Evolutionary conservation across 2,329 filamentous ascomycete species (phyloP).

Genomic region (Chalaropsis ovoidea): DNA sequence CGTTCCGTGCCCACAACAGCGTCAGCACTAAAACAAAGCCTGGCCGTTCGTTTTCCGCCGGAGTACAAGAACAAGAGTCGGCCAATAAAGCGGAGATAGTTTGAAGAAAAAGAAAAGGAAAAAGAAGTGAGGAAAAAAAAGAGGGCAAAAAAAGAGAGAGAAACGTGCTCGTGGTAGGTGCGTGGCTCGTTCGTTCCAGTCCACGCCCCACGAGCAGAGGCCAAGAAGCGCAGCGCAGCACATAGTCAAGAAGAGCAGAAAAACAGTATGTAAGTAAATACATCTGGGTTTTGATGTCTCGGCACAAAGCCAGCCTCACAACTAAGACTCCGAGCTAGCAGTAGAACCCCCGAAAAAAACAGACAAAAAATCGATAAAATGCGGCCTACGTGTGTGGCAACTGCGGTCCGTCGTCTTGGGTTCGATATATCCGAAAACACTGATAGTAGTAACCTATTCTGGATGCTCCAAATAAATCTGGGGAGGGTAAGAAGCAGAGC

Average conservation of each 20-base stretch:
- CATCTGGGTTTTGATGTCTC: neutral
- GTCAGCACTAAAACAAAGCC: slow-evolving; percentile 11
- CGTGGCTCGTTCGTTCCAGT: neutral
- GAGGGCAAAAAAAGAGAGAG: neutral
- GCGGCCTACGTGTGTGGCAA: neutral
- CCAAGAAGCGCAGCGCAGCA: neutral
- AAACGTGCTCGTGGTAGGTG: neutral
- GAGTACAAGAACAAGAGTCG: neutral
- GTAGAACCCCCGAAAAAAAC: neutral
- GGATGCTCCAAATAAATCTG: neutral
- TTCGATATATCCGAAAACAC: neutral
- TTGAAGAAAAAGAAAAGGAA: slow-evolving; percentile 11
- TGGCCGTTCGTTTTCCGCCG: slow-evolving; percentile 11
- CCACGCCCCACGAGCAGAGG: neutral
- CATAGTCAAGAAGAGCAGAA: neutral
- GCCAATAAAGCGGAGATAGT: slow-evolving; percentile 1
- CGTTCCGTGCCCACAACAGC: neutral
- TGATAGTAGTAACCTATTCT: neutral
- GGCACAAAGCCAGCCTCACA: neutral
- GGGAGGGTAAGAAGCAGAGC: neutral
- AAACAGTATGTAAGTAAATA: neutral
- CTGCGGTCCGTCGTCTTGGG: neutral
- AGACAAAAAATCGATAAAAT: neutral
- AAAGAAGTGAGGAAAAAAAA: neutral
- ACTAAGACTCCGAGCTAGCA: neutral